These are phyloP conservation scores for Populus nigra DNA, from an alignment of 345 rosid genomes.

Conservation along the genomic window DNA sequence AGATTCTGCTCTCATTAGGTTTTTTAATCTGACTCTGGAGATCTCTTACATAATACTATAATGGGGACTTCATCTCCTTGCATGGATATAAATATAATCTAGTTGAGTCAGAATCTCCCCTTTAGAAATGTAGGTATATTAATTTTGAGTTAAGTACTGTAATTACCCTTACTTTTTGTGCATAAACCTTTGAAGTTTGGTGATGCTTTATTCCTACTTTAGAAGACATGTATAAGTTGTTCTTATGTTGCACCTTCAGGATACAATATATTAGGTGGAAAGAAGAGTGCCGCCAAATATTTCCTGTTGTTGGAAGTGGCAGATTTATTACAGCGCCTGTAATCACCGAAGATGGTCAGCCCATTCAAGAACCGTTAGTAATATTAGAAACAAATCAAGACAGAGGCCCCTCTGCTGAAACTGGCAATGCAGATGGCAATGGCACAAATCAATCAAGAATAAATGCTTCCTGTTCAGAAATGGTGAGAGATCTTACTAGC, in stretches of 20 bases:
- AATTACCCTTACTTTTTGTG: not conserved
- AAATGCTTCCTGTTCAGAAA: slow-evolving; percentile 39
- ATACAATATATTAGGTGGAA: slow-evolving; percentile 74
- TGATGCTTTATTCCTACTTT: not conserved
- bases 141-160: not conserved
- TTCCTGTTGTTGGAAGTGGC: slow-evolving; percentile 89
- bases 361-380: slow-evolving; percentile 78
- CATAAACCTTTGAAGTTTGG: not conserved
- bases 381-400: slow-evolving; percentile 61
- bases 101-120: not conserved
- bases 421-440: slow-evolving; percentile 16
- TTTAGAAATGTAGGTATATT: not conserved
- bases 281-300: slow-evolving; percentile 63
- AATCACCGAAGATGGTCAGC: slow-evolving; percentile 75
- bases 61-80: not conserved
- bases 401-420: slow-evolving; percentile 24
- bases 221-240: slow-evolving; percentile 4
- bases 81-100: not conserved
- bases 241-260: slow-evolving; percentile 42
- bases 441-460: slow-evolving; percentile 27
- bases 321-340: slow-evolving; percentile 84
- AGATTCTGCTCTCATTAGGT: not conserved
- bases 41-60: not conserved
- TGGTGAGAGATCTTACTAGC: slow-evolving; percentile 50
- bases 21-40: not conserved